phyloP scores from a whole-genome alignment of 2,329 filamentous ascomycete genomes.

The Tolypocladium sp. region DNA sequence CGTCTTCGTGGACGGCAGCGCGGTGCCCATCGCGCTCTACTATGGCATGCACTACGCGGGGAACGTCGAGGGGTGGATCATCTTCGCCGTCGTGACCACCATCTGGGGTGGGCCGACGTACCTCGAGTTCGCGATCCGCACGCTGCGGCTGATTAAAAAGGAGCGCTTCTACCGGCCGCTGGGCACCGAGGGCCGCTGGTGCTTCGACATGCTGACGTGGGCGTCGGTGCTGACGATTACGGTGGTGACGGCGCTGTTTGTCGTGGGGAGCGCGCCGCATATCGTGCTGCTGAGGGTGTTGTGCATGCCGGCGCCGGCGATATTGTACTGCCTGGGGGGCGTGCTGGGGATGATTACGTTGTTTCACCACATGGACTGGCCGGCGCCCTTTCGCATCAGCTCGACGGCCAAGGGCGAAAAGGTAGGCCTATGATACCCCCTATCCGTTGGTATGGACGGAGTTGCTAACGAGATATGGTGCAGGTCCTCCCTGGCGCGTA shows the following conservation, averaged over 20 bases:
- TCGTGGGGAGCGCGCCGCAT: slow-evolving; percentile 41
- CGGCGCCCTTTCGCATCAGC: slow-evolving; percentile 52
- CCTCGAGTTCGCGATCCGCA: slow-evolving; percentile 40
- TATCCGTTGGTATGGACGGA: not conserved
- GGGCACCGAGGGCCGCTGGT: slow-evolving; percentile 36
- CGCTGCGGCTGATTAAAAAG: slow-evolving; percentile 36
- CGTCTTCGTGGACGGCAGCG: slow-evolving; percentile 33
- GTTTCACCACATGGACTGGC: slow-evolving; percentile 25
- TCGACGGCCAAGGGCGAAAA: slow-evolving; percentile 48
- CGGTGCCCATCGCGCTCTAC: slow-evolving; percentile 41
- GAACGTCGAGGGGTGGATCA: slow-evolving; percentile 27
- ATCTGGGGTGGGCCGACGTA: slow-evolving; percentile 48
- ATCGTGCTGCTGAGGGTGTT: slow-evolving; percentile 38
- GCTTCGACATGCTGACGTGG: slow-evolving; percentile 39
- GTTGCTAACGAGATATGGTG: not conserved
- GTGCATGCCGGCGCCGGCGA: slow-evolving; percentile 41
- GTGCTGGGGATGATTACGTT: slow-evolving; percentile 28
- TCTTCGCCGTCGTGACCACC: slow-evolving; percentile 44
- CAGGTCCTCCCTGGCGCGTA: slow-evolving; percentile 51
- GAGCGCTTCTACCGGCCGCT: slow-evolving; percentile 40
- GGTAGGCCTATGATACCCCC: slow-evolving; percentile 14
- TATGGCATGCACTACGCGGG: slow-evolving; percentile 37
- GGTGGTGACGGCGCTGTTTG: slow-evolving; percentile 38
- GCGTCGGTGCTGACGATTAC: slow-evolving; percentile 37
- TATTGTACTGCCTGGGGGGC: slow-evolving; percentile 37